phyloP scores from a whole-genome alignment of 805 yeast species.

The Cyberlindnera xylosilytica region DNA sequence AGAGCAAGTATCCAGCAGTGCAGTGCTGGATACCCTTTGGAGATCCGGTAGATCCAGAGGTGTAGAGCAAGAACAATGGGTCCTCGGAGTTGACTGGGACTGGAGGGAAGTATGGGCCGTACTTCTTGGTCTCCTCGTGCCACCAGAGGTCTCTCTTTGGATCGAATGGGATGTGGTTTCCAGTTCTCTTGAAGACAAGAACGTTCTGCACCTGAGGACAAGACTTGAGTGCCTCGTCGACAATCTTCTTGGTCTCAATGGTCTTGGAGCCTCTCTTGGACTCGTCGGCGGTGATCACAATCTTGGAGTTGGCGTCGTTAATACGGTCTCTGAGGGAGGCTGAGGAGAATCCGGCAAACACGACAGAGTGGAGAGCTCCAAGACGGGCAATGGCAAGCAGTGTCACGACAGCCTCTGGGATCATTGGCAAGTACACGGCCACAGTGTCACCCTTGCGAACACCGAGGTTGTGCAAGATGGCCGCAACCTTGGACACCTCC shows the following conservation, averaged over 20 bases:
- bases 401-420: conserved; percentile 73
- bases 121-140: conserved; percentile 66
- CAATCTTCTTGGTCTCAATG: conserved; percentile 76
- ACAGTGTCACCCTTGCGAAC: conserved; percentile 81
- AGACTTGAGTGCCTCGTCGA: conserved; percentile 70
- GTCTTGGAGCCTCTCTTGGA: conserved; percentile 81
- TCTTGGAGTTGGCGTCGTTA: conserved; percentile 70
- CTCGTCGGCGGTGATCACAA: conserved; percentile 79
- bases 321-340: conserved; percentile 90
- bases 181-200: conserved; percentile 72
- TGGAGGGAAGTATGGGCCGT: conserved; percentile 69
- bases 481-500: conserved; percentile 69
- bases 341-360: conserved; percentile 86
- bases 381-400: conserved; percentile 74
- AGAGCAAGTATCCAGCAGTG: conserved; percentile 76
- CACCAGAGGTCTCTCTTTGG: conserved; percentile 70
- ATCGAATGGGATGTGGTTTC: conserved; percentile 48
- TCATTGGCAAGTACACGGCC: conserved; percentile 85
- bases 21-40: conserved; percentile 86
- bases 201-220: conserved; percentile 69
- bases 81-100: conserved; percentile 77
- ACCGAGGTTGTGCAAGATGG: conserved; percentile 62
- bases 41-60: conserved; percentile 86
- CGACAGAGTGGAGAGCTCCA: conserved; percentile 83
- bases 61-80: conserved; percentile 75